Conservation (phyloP, 805 yeast genomes). For the Hyphopichia homilentoma region DNA sequence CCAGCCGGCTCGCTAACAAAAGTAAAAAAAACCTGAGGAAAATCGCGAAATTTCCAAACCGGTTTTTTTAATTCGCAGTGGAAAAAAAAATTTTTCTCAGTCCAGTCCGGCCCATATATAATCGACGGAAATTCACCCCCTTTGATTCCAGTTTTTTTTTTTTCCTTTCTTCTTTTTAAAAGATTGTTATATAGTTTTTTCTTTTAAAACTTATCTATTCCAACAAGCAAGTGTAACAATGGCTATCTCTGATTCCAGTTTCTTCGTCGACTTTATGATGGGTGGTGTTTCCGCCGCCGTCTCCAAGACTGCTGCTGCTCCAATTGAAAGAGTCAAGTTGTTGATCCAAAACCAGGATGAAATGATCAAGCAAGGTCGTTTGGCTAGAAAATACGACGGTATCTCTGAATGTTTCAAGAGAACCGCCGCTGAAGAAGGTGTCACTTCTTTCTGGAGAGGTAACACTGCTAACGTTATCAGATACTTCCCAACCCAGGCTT, state of each 20-base stretch:
- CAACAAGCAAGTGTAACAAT: slow-evolving; percentile 7
- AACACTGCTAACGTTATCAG: slow-evolving; percentile 98
- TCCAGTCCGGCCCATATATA: not conserved
- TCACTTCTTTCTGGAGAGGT: slow-evolving; percentile 97
- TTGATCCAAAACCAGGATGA: slow-evolving; percentile 97
- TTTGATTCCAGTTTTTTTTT: slow-evolving; percentile 1
- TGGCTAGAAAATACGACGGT: slow-evolving; percentile 82
- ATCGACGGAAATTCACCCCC: not conserved
- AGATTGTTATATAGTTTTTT: slow-evolving; percentile 3
- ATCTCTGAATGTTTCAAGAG: slow-evolving; percentile 90
- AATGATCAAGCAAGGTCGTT: slow-evolving; percentile 97
- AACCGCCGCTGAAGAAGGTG: slow-evolving; percentile 92
- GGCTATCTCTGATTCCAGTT: slow-evolving; percentile 22
- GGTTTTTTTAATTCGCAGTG: not conserved
- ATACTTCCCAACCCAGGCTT: slow-evolving; percentile 99
- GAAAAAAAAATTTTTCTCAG: not conserved
- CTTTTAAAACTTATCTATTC: slow-evolving; percentile 10
- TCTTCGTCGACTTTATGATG: slow-evolving; percentile 66
- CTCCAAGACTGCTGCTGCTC: slow-evolving; percentile 97
- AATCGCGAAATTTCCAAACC: not conserved
- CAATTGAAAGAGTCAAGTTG: slow-evolving; percentile 95
- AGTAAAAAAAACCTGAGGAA: no score
- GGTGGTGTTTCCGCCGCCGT: slow-evolving; percentile 99
- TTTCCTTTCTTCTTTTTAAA: slow-evolving; percentile 4
- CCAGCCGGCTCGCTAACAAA: no score